Conservation (phyloP, 1,284 basidiomycete genomes). For the Coniferiporia sulphurascens region DNA sequence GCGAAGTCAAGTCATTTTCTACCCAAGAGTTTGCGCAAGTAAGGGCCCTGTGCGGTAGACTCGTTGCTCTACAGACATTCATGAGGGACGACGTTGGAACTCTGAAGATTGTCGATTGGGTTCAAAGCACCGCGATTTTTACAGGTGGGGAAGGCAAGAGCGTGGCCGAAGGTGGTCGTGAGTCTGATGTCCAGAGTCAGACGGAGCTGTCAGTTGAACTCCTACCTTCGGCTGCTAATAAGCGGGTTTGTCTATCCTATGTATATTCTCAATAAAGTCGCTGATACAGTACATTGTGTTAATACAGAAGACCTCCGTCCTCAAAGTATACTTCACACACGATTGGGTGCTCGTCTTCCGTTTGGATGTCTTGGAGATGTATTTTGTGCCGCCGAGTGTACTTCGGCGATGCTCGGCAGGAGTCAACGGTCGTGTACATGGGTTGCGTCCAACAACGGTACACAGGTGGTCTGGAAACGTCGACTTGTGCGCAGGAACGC, state of each 20-base stretch:
- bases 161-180: not conserved
- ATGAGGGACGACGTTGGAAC: not conserved
- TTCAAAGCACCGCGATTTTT: constrained; percentile 2
- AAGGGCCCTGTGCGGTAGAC: constrained; percentile 6
- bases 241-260: not conserved
- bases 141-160: too few relatives aligned
- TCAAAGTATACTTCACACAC: constrained; percentile 30
- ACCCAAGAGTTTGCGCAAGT: not conserved
- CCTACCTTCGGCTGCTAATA: not conserved
- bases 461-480: constrained; percentile 51
- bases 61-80: constrained; percentile 10
- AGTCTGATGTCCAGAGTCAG: not conserved
- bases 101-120: constrained; percentile 14
- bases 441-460: constrained; percentile 40
- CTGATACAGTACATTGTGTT: not conserved
- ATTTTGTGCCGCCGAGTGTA: constrained; percentile 23
- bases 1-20: not conserved
- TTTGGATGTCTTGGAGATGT: constrained; percentile 37
- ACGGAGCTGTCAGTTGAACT: constrained; percentile 7
- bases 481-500: constrained; percentile 31
- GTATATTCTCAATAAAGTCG: not conserved
- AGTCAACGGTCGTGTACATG: constrained; percentile 21
- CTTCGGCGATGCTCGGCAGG: constrained; percentile 22
- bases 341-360: constrained; percentile 40
- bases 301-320: too few relatives aligned